Evolutionary conservation across 495 filamentous ascomycete genomes (phyloP).

Genomic region (Stereocaulon alpinum): DNA sequence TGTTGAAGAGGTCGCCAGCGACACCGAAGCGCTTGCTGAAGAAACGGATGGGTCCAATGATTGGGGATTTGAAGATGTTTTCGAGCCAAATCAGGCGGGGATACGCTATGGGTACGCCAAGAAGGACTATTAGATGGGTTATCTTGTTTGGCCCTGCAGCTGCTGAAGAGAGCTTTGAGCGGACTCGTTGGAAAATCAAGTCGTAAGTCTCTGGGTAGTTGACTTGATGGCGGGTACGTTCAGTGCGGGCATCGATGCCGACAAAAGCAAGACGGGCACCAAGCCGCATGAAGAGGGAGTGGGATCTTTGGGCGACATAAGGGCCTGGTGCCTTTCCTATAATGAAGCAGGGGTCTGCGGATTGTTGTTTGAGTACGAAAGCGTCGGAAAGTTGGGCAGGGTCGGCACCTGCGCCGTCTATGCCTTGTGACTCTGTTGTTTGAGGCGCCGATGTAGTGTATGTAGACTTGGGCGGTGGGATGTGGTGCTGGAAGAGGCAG

Average conservation of each 20-base stretch:
- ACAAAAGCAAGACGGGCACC: constrained; percentile 76
- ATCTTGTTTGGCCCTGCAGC: constrained; percentile 48
- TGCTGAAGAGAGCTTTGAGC: constrained; percentile 48
- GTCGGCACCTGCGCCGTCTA: constrained; percentile 46
- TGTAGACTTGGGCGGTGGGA: constrained; percentile 69
- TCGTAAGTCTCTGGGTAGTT: constrained; percentile 89
- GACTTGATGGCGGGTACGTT: constrained; percentile 84
- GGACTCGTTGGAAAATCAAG: constrained; percentile 60
- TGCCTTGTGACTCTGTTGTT: constrained; percentile 34
- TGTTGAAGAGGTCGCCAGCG: constrained; percentile 78
- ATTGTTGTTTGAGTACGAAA: constrained; percentile 50
- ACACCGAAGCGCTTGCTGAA: constrained; percentile 85
- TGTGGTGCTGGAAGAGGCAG: constrained; percentile 87
- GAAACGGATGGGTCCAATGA: constrained; percentile 78
- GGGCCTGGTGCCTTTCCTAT: constrained; percentile 63
- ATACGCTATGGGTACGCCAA: constrained; percentile 92
- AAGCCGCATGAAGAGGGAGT: constrained; percentile 73
- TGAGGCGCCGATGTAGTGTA: constrained; percentile 62
- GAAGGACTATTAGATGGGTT: constrained; percentile 72
- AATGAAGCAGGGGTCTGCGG: constrained; percentile 66
- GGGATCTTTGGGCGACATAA: constrained; percentile 71
- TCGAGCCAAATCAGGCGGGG: constrained; percentile 89
- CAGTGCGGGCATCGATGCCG: constrained; percentile 82
- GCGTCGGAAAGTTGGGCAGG: constrained; percentile 56
- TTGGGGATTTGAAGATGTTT: constrained; percentile 73